phyloP scores from a whole-genome alignment of 2,329 filamentous ascomycete species.

The Arthrobotrys entomopaga region DNA sequence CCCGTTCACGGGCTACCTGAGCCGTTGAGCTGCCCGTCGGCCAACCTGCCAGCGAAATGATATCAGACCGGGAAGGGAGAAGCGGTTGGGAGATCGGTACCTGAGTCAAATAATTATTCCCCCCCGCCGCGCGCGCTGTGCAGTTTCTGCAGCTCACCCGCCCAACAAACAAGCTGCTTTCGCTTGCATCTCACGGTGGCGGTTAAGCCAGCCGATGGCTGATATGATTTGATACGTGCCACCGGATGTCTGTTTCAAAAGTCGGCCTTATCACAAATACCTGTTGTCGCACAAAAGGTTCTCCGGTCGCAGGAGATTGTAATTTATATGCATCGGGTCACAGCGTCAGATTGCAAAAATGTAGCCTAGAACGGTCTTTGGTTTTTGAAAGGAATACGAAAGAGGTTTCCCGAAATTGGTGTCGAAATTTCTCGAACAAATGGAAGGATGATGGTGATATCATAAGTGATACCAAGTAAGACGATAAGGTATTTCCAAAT shows the following conservation, averaged over 20 bases:
- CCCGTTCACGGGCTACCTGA: slow-evolving; percentile 14
- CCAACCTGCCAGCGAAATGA: slow-evolving; percentile 15
- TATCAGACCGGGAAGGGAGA: slow-evolving; percentile 13
- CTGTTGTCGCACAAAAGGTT: background rate
- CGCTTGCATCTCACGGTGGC: slow-evolving; percentile 32
- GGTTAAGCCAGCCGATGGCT: slow-evolving; percentile 30
- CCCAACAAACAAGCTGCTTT: background rate
- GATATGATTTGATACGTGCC: slow-evolving; percentile 1
- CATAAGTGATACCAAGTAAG: too few species aligned
- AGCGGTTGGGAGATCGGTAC: slow-evolving; percentile 35
- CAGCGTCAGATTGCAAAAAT: too few species aligned
- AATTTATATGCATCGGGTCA: too few species aligned
- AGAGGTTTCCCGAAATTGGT: too few species aligned
- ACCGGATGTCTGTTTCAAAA: slow-evolving; percentile 19
- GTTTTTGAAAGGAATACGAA: too few species aligned
- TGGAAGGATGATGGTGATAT: too few species aligned
- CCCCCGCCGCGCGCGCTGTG: slow-evolving; percentile 13
- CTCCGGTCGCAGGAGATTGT: background rate
- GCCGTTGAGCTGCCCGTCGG: slow-evolving; percentile 17
- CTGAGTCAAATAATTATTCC: slow-evolving; percentile 29
- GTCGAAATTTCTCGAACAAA: too few species aligned
- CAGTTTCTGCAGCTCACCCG: slow-evolving; percentile 21
- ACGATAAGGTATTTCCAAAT: too few species aligned
- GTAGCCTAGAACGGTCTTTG: too few species aligned
- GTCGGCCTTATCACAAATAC: slow-evolving; percentile 1